Evolutionary conservation across 352 stramenopile genomes (phyloP), one percentile per base, ranked within the genome.

Genomic region (Phytophthora litchii): DNA sequence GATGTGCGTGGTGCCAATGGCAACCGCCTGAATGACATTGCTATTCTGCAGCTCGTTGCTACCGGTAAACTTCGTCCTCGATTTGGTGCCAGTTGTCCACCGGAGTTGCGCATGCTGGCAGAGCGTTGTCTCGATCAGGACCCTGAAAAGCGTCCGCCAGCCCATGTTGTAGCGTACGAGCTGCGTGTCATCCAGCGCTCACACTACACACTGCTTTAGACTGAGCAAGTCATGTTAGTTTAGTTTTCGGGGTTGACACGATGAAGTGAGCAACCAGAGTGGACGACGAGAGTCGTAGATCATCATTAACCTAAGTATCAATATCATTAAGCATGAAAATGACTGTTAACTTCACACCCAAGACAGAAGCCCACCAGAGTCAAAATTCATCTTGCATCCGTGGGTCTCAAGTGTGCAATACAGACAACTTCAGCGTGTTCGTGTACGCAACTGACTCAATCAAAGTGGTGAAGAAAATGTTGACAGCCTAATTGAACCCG

Each of bases 31-130:
- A 56, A 70, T 5, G 77, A 85, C 21, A 70, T 86, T 8, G 69
- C 76, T 11, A 75, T 84, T 53, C 56, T 83, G 3, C 70, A 82
- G 35, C 44, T 78, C 13, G 67, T 89, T 8, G 52, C 72, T 4
- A 68, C 48, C 0, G 76, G 77, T 0, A 36, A 64, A 32, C 40
- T 84, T 1, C 67, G 54, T 3, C 74, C 71, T 13, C 45, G 36
- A 17, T 84, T 86, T 49, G 46, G 55, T 1, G 34, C 61, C n/a
- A 19, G 45, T 36, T 86, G 76, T 61, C 74, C 77, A 2, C 34
- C 54, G 3, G 65, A 73, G 45, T 61, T 87, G 8, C 54, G 43
- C 3, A 51, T 60, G 11, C 19, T 84, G n/a, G 70, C 72, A 0
- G 34, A 61, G 32, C 51, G 64, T 1, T 86, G 76, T 25, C 46